These are phyloP conservation scores for Musa itinerans DNA, from an alignment of 176 grass and related monocot genomes.

Conservation along the genomic window DNA sequence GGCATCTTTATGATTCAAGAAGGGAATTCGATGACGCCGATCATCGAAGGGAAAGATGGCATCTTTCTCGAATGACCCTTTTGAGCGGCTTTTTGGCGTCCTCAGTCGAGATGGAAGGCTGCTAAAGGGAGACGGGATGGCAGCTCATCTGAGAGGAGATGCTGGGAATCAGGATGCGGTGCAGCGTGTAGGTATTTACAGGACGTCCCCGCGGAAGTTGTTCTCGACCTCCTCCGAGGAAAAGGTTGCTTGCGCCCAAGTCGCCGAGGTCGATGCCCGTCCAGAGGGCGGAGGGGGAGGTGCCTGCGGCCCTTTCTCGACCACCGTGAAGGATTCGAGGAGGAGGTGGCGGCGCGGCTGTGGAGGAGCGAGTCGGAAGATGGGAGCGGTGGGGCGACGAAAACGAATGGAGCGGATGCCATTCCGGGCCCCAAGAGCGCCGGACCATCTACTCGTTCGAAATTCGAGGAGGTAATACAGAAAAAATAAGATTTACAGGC, in stretches of 20 bases:
- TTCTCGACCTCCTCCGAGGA: conserved; percentile 65
- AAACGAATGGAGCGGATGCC: not conserved
- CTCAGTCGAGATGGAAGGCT: conserved; percentile 23
- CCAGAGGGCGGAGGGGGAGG: conserved; percentile 19
- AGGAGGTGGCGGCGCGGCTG: not conserved
- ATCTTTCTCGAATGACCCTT: conserved; percentile 14
- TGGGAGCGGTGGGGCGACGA: not conserved
- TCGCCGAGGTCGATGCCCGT: conserved; percentile 49
- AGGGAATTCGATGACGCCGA: too few species aligned
- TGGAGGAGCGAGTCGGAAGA: not conserved
- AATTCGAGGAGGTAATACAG: too few species aligned
- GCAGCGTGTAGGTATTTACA: conserved; percentile 62
- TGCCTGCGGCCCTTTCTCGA: not conserved
- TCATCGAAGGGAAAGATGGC: not conserved
- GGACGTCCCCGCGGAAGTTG: conserved; percentile 50
- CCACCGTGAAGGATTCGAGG: not conserved
- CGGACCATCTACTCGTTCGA: too few species aligned
- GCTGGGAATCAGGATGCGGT: conserved; percentile 75
- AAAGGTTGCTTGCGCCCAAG: conserved; percentile 50
- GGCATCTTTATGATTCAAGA: too few species aligned
- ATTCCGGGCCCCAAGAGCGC: not conserved
- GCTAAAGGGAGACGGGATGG: conserved; percentile 16
- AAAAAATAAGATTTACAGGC: too few species aligned
- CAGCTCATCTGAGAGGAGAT: conserved; percentile 39
- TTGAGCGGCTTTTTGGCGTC: conserved; percentile 42